Base-by-base conservation (phyloP, 176 grass and related monocot genomes). In the Rhipidocladum racemiflorum region DNA sequence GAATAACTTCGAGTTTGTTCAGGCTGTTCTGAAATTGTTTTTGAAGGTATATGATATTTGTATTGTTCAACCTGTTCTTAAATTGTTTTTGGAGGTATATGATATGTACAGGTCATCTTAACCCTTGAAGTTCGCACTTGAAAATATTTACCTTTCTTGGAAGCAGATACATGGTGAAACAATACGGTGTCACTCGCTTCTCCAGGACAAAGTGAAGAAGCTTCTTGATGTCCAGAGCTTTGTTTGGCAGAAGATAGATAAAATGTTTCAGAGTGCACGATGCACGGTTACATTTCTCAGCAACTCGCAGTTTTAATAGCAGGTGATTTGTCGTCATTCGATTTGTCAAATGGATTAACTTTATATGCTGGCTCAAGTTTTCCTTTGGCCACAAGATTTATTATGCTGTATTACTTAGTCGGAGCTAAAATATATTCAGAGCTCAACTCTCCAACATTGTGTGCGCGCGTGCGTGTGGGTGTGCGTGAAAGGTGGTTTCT, bases 221-320 rank as follows among this genome's bases (percentile, higher is more conserved):
- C 92, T 99, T 83, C 89, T 95, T 11, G 91, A 95, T 45, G 85
- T 95, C 72, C 96, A 99, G 86, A 95, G 92, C 79, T 88, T 77
- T 16, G 89, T 99, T 57, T 99, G 96, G 96, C 92, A 93, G 82
- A 89, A 82, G 89, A 85, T 95, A n/a, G 91, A 99, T 77, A 91
- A 93, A 50, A 90, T 95, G 79, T 93, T 98, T 68, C 96, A 95
- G 77, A 90, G 82, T 45, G 59, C 96, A 6, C 87, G 92, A 81
- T 99, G 96, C 92, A 93, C 95, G 91, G 87, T 95, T 51, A 99
- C 96, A 79, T 99, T 95, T 38, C 85, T 99, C 70, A 93, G 96
- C 73, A 87, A 99, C 87, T 95, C 91, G 1, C 96, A 93, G 39
- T 95, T 99, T 74, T 99, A 88, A 50, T 83, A 24, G 40, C 17